These are phyloP conservation scores for Clitocybe nebularis DNA, from an alignment of 1,284 basidiomycete species.

Conservation along the genomic window DNA sequence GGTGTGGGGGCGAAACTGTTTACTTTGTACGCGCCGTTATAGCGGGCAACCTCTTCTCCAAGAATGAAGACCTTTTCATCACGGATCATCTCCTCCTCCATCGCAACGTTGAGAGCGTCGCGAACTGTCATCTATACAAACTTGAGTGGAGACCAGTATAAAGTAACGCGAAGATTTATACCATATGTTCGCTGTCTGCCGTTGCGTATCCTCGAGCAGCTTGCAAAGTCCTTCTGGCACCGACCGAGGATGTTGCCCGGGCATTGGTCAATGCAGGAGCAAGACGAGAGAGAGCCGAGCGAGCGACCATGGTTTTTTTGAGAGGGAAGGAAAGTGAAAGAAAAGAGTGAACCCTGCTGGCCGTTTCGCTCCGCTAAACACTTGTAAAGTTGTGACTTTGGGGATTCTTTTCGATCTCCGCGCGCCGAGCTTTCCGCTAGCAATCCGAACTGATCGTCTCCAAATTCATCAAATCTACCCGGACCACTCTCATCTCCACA, in stretches of 20 bases:
- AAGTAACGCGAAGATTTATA: slow-evolving; percentile 28
- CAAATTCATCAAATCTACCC: background rate
- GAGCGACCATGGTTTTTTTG: slow-evolving; percentile 52
- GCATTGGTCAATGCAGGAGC: slow-evolving; percentile 50
- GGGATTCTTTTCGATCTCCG: slow-evolving; percentile 21
- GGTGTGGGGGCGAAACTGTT: background rate
- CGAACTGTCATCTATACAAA: slow-evolving; percentile 87
- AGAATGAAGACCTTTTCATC: slow-evolving; percentile 95
- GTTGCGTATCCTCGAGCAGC: slow-evolving; percentile 62
- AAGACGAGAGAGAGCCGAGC: slow-evolving; percentile 62
- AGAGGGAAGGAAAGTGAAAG: slow-evolving; percentile 26
- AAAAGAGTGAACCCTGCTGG: slow-evolving; percentile 18
- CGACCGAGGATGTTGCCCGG: slow-evolving; percentile 35
- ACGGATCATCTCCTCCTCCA: slow-evolving; percentile 99
- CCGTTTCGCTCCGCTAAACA: slow-evolving; percentile 15
- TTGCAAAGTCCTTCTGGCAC: slow-evolving; percentile 38
- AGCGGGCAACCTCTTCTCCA: slow-evolving; percentile 98
- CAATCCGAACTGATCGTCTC: background rate
- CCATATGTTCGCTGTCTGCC: slow-evolving; percentile 51
- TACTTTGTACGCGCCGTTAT: slow-evolving; percentile 99
- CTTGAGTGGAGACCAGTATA: slow-evolving; percentile 12
- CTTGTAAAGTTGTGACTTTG: slow-evolving; percentile 9
- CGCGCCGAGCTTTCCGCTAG: background rate
- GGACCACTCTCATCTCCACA: background rate
- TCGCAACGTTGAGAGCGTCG: slow-evolving; percentile 95